A percentile compares a stretch with the other conserved stretches of the same genome.
Evolutionary conservation across 2,329 filamentous ascomycete genomes (phyloP).

Genomic region (Calonectria montana): DNA sequence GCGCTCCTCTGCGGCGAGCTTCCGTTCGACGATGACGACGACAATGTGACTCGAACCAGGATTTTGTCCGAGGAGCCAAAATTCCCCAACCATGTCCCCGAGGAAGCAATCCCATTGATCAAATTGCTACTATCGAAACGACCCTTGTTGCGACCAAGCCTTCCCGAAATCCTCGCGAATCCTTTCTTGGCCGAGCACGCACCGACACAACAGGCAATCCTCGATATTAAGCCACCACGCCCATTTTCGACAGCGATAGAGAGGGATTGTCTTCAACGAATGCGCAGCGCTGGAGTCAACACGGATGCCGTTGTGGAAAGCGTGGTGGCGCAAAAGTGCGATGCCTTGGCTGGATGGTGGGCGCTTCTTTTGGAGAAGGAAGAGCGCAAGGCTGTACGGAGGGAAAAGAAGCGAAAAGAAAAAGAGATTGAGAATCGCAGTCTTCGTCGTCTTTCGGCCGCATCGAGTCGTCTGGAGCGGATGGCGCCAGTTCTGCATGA

Average conservation of each 20-base stretch:
- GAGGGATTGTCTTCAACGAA: slow-evolving; percentile 90
- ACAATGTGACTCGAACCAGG: slow-evolving; percentile 83
- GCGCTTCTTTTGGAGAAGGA: slow-evolving; percentile 94
- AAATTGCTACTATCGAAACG: slow-evolving; percentile 89
- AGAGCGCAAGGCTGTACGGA: slow-evolving; percentile 82
- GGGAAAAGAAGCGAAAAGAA: slow-evolving; percentile 87
- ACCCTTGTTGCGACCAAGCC: slow-evolving; percentile 81
- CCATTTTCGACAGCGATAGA: slow-evolving; percentile 89
- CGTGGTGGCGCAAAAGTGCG: slow-evolving; percentile 89
- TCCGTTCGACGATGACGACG: slow-evolving; percentile 96
- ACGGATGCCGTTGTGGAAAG: slow-evolving; percentile 96
- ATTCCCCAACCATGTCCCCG: slow-evolving; percentile 83
- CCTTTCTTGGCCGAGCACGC: slow-evolving; percentile 90
- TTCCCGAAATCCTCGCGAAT: slow-evolving; percentile 88
- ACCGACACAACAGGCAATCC: slow-evolving; percentile 86
- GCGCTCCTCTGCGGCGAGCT: slow-evolving; percentile 86
- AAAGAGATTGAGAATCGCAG: slow-evolving; percentile 84
- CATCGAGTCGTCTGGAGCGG: slow-evolving; percentile 86
- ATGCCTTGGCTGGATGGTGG: slow-evolving; percentile 96
- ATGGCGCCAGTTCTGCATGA: slow-evolving; percentile 82
- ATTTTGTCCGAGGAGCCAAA: slow-evolving; percentile 89
- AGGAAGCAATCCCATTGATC: slow-evolving; percentile 82
- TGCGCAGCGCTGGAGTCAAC: slow-evolving; percentile 93
- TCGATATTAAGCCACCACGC: slow-evolving; percentile 82
- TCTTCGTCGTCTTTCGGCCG: slow-evolving; percentile 84